These are phyloP conservation scores for Trypanosoma boissoni DNA, from an alignment of 208 protist genomes.

Conservation along the genomic window DNA sequence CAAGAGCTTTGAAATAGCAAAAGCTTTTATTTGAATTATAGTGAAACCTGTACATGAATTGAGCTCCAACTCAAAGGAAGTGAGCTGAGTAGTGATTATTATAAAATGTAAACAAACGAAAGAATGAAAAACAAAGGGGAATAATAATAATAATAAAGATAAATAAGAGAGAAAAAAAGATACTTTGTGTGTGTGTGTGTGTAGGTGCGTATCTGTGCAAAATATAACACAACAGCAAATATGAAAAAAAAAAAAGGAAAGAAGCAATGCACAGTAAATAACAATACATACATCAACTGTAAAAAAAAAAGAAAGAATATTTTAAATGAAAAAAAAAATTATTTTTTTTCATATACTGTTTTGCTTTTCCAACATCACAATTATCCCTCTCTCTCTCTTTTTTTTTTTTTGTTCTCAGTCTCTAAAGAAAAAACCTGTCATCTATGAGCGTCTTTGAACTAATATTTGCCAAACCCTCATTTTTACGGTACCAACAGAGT, in stretches of 20 bases:
- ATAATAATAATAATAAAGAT: conserved; percentile 11
- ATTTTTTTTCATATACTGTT: neutral
- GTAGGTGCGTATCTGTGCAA: neutral
- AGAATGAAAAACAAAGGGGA: neutral
- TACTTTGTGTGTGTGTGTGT: neutral
- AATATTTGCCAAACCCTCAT: conserved; percentile 65
- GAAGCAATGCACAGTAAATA: neutral
- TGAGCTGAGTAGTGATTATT: too few species aligned
- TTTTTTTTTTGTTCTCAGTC: neutral
- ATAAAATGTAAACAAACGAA: neutral
- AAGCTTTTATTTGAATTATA: too few species aligned
- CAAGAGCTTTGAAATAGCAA: too few species aligned
- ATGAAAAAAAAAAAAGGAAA: conserved; percentile 11
- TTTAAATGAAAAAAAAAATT: neutral
- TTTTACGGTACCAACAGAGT: conserved; percentile 44
- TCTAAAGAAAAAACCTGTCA: conserved; percentile 74
- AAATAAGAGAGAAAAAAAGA: conserved; percentile 12
- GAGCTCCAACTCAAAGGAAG: too few species aligned
- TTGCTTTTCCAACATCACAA: neutral
- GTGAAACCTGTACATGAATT: too few species aligned
- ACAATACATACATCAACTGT: neutral
- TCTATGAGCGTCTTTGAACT: conserved; percentile 82
- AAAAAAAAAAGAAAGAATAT: conserved; percentile 7
- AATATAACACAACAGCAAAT: neutral
- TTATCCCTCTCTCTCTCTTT: neutral